Conservation (phyloP, 805 yeast genomes). For the Hanseniaspora lachancei region DNA sequence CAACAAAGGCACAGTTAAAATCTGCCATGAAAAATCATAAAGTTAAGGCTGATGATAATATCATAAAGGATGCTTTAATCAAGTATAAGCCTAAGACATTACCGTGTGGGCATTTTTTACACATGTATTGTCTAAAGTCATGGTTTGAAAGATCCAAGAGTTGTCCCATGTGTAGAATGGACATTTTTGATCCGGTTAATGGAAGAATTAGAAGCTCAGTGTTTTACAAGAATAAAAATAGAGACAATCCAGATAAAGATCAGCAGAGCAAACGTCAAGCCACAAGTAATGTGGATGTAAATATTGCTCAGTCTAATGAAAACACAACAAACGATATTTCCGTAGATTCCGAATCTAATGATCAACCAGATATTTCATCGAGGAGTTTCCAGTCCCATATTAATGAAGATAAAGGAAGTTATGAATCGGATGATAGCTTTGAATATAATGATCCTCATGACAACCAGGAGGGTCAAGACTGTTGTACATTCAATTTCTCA, state of each 20-base stretch:
- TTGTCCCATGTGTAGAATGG: conserved; percentile 84
- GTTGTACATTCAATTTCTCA: conserved; percentile 15
- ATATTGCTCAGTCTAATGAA: too few species aligned
- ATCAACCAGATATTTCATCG: too few species aligned
- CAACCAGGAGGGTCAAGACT: too few species aligned
- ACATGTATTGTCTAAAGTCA: conserved; percentile 75
- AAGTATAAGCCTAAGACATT: conserved; percentile 52
- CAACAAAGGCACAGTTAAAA: not conserved
- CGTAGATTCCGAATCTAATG: too few species aligned
- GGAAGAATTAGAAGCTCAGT: conserved; percentile 22
- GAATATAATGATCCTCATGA: conserved; percentile 1
- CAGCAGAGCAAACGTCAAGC: too few species aligned
- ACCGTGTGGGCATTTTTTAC: conserved; percentile 76
- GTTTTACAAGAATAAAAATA: not conserved
- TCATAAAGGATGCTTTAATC: not conserved
- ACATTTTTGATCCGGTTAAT: conserved; percentile 35
- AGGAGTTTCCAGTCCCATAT: too few species aligned
- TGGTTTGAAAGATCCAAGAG: conserved; percentile 86
- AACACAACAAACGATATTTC: too few species aligned
- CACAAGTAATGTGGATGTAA: too few species aligned
- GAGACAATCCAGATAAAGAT: not conserved
- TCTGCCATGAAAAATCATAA: not conserved
- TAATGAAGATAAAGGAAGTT: too few species aligned
- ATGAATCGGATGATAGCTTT: not conserved
- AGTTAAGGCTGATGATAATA: not conserved